Conservation (phyloP, 805 yeast genomes). For the Candida insectorum region DNA sequence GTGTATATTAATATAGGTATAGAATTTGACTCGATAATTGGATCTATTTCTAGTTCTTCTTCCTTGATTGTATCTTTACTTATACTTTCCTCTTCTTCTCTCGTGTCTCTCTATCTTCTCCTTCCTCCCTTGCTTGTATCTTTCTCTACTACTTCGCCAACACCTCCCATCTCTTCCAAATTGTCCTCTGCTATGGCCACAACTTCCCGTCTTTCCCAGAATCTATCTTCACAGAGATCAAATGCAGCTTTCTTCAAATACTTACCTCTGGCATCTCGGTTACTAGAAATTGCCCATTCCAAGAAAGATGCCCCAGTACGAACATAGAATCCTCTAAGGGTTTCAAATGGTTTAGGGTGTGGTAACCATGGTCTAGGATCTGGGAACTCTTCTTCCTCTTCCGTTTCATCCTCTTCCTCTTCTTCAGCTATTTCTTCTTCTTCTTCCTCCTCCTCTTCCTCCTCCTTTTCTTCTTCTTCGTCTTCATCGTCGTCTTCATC, state of each 20-base stretch:
- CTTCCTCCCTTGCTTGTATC: constrained; percentile 50
- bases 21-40: too few species aligned
- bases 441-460: constrained; percentile 33
- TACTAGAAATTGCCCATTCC: constrained; percentile 89
- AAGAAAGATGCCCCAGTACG: constrained; percentile 84
- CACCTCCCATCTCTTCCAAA: constrained; percentile 87
- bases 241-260: constrained; percentile 85
- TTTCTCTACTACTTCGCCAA: constrained; percentile 79
- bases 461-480: constrained; percentile 48
- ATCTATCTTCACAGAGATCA: constrained; percentile 87
- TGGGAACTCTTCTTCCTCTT: constrained; percentile 67
- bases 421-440: constrained; percentile 60
- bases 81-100: neutral
- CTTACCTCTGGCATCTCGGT: constrained; percentile 84
- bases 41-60: too few species aligned
- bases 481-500: constrained; percentile 53
- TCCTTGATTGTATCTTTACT: too few species aligned
- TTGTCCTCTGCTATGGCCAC: constrained; percentile 85
- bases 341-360: constrained; percentile 92
- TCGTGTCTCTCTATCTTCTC: constrained; percentile 46
- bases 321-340: constrained; percentile 75
- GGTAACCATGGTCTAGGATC: constrained; percentile 97
- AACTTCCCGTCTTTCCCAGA: constrained; percentile 98
- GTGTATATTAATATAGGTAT: too few species aligned
- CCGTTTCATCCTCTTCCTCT: constrained; percentile 64